These are phyloP conservation scores for Lasiodiplodia citricola DNA, from an alignment of 2,329 filamentous ascomycete genomes.

Conservation along the genomic window DNA sequence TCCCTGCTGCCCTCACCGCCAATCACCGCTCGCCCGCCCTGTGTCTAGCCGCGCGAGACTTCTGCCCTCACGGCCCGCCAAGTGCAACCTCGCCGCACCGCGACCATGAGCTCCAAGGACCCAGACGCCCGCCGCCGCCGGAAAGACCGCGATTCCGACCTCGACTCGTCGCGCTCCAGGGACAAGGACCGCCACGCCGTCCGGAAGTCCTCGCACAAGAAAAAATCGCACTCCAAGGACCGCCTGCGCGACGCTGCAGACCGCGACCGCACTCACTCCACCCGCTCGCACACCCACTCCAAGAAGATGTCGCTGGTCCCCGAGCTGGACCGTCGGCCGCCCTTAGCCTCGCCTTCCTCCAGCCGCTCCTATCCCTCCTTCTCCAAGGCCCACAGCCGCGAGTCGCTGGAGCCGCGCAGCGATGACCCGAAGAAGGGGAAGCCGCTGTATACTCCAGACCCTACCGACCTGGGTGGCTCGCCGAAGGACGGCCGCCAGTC, in stretches of 20 bases:
- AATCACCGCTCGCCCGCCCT: conserved; percentile 20
- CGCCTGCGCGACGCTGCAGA: conserved; percentile 29
- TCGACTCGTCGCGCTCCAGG: conserved; percentile 32
- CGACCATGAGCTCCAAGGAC: conserved; percentile 30
- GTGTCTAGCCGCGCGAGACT: conserved; percentile 24
- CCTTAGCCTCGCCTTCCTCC: conserved; percentile 41
- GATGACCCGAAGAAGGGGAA: conserved; percentile 39
- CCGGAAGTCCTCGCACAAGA: conserved; percentile 37
- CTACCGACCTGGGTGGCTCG: conserved; percentile 47
- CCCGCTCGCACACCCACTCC: conserved; percentile 14
- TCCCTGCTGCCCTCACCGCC: conserved; percentile 17
- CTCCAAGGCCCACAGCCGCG: conserved; percentile 91
- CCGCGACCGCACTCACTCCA: conserved; percentile 12
- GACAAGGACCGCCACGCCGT: conserved; percentile 36
- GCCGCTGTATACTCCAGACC: conserved; percentile 45
- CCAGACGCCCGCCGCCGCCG: conserved; percentile 46
- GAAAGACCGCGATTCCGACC: conserved; percentile 41
- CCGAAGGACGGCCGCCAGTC: conserved; percentile 36
- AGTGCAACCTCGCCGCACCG: conserved; percentile 22
- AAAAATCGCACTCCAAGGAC: conserved; percentile 35
- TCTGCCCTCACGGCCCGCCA: conserved; percentile 23
- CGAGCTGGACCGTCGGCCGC: conserved; percentile 53
- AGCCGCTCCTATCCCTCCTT: conserved; percentile 76
- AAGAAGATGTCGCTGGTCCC: conserved; percentile 49
- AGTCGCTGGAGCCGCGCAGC: conserved; percentile 70